Evolutionary conservation across 2,329 filamentous ascomycete genomes (phyloP).

Genomic region (Chaetothyriales sp.): DNA sequence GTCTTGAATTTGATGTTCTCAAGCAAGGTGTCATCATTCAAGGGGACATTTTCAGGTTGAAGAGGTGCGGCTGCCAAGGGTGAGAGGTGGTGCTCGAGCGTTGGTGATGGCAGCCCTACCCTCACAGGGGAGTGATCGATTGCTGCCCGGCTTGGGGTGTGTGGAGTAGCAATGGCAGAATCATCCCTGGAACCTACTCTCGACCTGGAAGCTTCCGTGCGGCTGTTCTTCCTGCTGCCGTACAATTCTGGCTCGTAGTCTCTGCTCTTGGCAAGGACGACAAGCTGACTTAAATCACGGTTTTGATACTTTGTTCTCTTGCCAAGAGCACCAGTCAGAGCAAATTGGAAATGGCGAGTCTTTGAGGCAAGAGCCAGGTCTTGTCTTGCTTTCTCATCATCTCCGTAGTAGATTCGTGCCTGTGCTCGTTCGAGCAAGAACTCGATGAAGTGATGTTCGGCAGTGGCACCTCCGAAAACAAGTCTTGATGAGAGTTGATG

Average conservation of each 20-base stretch:
- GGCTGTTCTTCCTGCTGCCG: constrained; percentile 6
- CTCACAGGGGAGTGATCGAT: background rate
- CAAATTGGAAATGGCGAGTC: constrained; percentile 62
- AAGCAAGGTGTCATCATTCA: constrained; percentile 87
- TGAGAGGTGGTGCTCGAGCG: constrained; percentile 6
- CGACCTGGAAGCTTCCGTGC: constrained; percentile 4
- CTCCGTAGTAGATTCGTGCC: constrained; percentile 70
- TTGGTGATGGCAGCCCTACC: background rate
- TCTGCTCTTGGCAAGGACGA: constrained; percentile 73
- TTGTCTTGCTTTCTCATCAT: constrained; percentile 59
- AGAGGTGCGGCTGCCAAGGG: constrained; percentile 16
- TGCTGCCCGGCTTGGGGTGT: background rate
- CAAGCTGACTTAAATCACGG: constrained; percentile 59
- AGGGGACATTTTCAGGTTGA: constrained; percentile 54
- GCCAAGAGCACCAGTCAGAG: constrained; percentile 71
- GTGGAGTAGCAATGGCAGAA: background rate
- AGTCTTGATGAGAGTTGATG: constrained; percentile 16
- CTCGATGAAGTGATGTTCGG: constrained; percentile 26
- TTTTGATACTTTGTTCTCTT: constrained; percentile 40
- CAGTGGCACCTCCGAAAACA: constrained; percentile 21
- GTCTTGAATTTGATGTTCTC: constrained; percentile 72
- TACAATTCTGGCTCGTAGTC: constrained; percentile 22
- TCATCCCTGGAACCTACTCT: constrained; percentile 11
- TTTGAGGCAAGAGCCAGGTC: constrained; percentile 56
- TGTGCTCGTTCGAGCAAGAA: constrained; percentile 73